Percentiles rank a stretch among this genome's conserved stretches.
phyloP scores from a whole-genome alignment of 1,284 basidiomycete species.

The Bondarzewia mesenterica region DNA sequence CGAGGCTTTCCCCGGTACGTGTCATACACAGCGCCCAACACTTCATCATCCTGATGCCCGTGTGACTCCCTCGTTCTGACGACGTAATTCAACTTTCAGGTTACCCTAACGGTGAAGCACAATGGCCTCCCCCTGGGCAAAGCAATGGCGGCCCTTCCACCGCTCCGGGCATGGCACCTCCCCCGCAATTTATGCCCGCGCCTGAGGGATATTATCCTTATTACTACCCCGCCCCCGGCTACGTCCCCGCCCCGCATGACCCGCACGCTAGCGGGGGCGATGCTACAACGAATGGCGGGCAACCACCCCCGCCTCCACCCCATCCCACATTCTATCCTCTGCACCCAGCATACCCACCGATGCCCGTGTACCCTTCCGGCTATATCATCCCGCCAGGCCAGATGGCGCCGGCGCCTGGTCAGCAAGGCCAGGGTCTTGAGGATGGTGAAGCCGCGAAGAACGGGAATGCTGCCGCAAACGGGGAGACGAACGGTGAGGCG shows the following conservation, averaged over 20 bases:
- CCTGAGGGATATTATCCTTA: conserved; percentile 50
- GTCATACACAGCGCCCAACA: background rate
- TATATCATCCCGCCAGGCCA: conserved; percentile 18
- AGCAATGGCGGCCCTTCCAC: conserved; percentile 14
- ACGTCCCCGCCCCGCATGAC: conserved; percentile 32
- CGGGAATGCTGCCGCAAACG: conserved; percentile 5
- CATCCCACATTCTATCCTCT: conserved; percentile 22
- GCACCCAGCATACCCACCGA: conserved; percentile 15
- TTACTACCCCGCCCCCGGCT: conserved; percentile 24
- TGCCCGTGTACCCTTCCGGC: conserved; percentile 22
- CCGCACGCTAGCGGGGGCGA: conserved; percentile 34
- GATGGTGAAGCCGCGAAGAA: conserved; percentile 1
- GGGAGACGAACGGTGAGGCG: conserved; percentile 17
- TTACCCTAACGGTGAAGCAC: conserved; percentile 9
- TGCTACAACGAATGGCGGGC: conserved; percentile 27
- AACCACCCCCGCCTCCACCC: conserved; percentile 33
- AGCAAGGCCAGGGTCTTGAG: conserved; percentile 11
- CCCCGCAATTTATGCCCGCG: conserved; percentile 28
- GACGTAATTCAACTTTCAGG: conserved; percentile 3
- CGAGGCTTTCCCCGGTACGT: conserved; percentile 14
- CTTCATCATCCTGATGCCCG: background rate
- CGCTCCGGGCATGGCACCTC: conserved; percentile 25
- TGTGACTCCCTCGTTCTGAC: background rate
- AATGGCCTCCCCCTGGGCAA: conserved; percentile 12
- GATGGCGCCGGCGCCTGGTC: too few species aligned